Conservation (phyloP, 495 filamentous ascomycete species). For the Tuber melanosporum region DNA sequence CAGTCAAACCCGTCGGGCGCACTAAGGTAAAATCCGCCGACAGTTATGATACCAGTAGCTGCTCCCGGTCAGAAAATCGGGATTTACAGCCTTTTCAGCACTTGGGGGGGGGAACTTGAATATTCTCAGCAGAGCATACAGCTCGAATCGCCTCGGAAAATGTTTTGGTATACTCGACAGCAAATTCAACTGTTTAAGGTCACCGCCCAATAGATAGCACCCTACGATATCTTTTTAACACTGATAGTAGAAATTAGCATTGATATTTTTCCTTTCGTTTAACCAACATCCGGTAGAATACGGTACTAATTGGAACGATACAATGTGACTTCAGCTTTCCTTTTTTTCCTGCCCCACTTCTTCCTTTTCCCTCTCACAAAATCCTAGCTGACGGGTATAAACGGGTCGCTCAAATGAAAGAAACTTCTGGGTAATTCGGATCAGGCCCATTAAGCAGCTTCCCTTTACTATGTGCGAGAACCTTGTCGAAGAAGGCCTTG, state of each 20-base stretch:
- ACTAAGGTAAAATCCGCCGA: background rate
- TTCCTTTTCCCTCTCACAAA: background rate
- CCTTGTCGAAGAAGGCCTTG: constrained; percentile 42
- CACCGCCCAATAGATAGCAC: background rate
- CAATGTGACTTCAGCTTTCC: background rate
- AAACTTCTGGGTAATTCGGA: constrained; percentile 34
- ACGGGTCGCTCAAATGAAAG: constrained; percentile 14
- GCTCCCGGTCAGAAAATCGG: background rate
- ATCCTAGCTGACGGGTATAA: background rate
- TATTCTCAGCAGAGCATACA: background rate
- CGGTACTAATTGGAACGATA: background rate
- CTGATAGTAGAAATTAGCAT: background rate
- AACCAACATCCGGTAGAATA: background rate
- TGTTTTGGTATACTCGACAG: background rate
- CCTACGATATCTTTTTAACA: background rate
- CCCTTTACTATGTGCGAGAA: constrained; percentile 21
- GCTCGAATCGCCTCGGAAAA: background rate
- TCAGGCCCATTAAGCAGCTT: constrained; percentile 25
- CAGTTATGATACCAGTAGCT: background rate
- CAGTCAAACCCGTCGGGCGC: background rate
- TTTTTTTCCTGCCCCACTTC: background rate
- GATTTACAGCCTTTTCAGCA: background rate
- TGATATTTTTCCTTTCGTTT: background rate
- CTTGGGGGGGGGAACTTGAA: background rate
- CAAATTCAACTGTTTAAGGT: background rate